phyloP scores from a whole-genome alignment of 1,139 yeast genomes.

The Geotrichum candidum region DNA sequence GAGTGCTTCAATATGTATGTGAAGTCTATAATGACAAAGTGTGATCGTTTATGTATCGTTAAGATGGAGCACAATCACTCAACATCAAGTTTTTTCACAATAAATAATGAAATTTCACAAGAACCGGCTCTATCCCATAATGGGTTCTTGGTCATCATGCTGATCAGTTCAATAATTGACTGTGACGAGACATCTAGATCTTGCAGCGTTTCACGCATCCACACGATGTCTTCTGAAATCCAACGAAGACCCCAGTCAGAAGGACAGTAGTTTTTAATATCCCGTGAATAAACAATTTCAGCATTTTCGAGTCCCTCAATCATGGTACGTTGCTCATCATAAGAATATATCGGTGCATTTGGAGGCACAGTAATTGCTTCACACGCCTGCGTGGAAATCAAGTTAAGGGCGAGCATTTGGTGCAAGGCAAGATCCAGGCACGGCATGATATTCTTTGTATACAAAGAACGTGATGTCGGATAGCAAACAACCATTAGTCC shows the following conservation, averaged over 20 bases:
- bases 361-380: constrained; percentile 27
- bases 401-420: constrained; percentile 27
- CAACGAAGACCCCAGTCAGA: constrained; percentile 27
- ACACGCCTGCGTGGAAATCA: constrained; percentile 27
- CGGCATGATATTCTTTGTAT: constrained; percentile 23
- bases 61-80: background rate
- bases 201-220: constrained; percentile 22
- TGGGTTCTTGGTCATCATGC: constrained; percentile 21
- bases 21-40: background rate
- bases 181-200: constrained; percentile 20
- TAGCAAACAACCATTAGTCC: constrained; percentile 26
- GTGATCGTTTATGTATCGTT: background rate
- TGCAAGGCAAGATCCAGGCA: constrained; percentile 28
- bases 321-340: constrained; percentile 19
- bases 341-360: constrained; percentile 19
- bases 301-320: constrained; percentile 19
- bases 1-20: background rate
- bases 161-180: constrained; percentile 15
- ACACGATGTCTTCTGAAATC: constrained; percentile 25
- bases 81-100: constrained; percentile 19
- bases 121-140: constrained; percentile 21
- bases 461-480: constrained; percentile 27
- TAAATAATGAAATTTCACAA: constrained; percentile 23
- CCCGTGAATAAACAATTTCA: constrained; percentile 19
- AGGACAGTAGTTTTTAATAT: constrained; percentile 18